Base-by-base conservation (phyloP, 805 yeast genomes). In the Priceomyces haplophilus region DNA sequence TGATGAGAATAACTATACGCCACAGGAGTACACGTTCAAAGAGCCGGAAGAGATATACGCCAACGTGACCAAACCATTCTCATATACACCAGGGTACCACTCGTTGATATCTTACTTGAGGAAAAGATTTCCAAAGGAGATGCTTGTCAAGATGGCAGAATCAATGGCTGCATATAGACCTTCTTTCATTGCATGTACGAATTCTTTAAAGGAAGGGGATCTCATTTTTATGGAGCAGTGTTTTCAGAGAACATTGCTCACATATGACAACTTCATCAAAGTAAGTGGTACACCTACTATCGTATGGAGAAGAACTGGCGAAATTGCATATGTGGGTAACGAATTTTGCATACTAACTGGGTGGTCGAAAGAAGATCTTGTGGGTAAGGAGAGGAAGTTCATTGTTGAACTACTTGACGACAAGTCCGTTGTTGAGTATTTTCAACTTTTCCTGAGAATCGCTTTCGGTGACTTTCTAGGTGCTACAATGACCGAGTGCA, bases 221-320 rank as follows among this genome's bases (percentile, higher is more conserved):
- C 72, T 90, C 62, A 85, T 91, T 2, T 91, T 91, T 57, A 88
- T 93, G 85, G 99, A 91, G 59, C 95, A 91, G 66, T 87, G 96
- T 53, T 91, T 90, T 66, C 98, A 91, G 62, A 70, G 99, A 35
- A 89, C 98, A 0, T 67, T 91, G 29, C 67, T 91, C 34, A 96
- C 95, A 47, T 91, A 89, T 60, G 90, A 88, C 46, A 85, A 83
- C 60, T 86, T 87, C 59, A 85, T 93, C 31, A 75, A 81, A 17
- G 80, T 85, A 16, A 80, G 88, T 25, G 97, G 97, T 0, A 91
- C 97, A 0, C 98, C 98, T 2, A 89, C 97, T 0, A 78, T 91
- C 17, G 91, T 89, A 3, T 91, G 98, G 98, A 72, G 99, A 51
- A 75, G 98, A 41, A 89, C 97, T 1, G 96, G 97, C 7, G 96